A percentile compares a stretch with the other conserved stretches of the same genome.
Evolutionary conservation across 2,329 filamentous ascomycete species (phyloP).

Genomic region (Colletotrichum sp.): DNA sequence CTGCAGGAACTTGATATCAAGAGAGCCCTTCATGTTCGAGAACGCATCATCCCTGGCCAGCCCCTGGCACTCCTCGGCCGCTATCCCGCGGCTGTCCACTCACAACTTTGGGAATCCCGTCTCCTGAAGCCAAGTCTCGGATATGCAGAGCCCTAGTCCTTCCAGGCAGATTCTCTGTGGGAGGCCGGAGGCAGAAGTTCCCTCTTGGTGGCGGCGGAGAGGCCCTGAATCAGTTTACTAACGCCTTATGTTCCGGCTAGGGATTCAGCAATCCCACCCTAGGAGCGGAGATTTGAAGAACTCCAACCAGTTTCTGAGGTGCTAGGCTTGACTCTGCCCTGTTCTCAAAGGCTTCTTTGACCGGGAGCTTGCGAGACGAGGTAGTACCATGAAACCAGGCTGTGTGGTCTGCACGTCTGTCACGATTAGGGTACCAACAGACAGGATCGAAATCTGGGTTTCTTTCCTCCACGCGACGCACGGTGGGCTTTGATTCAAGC

Average conservation of each 20-base stretch:
- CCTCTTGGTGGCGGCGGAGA: neutral
- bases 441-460: neutral
- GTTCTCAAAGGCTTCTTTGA: neutral
- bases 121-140: neutral
- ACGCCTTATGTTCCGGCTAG: neutral
- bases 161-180: neutral
- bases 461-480: neutral
- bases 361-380: neutral
- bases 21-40: neutral
- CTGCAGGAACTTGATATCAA: neutral
- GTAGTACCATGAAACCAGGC: neutral
- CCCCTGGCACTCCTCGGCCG: neutral
- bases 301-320: neutral
- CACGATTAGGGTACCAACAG: constrained; percentile 1
- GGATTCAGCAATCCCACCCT: neutral
- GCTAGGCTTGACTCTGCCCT: neutral
- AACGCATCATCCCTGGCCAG: neutral
- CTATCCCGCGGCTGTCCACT: neutral
- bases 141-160: neutral
- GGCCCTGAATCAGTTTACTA: neutral
- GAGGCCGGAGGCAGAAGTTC: neutral
- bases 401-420: neutral
- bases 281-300: neutral
- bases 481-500: neutral
- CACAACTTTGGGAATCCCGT: neutral